Evolutionary conservation across 1,284 basidiomycete genomes (phyloP), one percentile per base, ranked within the genome.

Genomic region (Cutaneotrichosporon cutaneum): DNA sequence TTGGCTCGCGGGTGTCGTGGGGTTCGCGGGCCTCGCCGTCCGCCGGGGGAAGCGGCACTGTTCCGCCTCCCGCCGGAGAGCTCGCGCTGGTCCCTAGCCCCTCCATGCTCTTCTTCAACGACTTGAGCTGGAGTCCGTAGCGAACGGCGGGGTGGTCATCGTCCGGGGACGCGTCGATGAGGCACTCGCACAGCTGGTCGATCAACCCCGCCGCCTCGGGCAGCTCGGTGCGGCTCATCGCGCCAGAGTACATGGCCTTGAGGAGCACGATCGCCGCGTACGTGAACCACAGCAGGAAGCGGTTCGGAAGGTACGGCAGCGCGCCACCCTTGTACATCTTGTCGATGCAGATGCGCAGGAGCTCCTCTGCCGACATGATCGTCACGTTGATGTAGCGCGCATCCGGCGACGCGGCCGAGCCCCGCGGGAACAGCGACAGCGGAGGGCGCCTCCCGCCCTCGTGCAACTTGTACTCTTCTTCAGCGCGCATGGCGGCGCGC

Each of bases 231-330:
- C 75, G 69, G 7, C 76, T 60, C 74, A 80, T 78, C 0, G 79
- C 79, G n/a, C 78, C 78, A n/a, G 77, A 78, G 58, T 80, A 80
- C 14, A 79, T 61, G 3, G 74, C 74, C 62, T 79, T 78, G 44
- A 79, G 68, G 4, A 79, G 67, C 27, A 79, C 69, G 10, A 79
- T 75, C 5, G 77, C 75, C 0, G 72, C 77, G 60, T 78, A 79
- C 18, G 75, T 77, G 62, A 77, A 79, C 79, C 79, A 80, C 22
- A 79, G 61, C 11, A 79, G 61, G 59, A 75, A 76, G 16, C 79
- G 67, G 26, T 73, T 76, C 1, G 79, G 79, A 1, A 80, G 63
- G 54, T 72, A 80, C 6, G 74, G 73, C 32, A 80, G 60, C 18
- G 75, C 77, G 18, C 77, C 78, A 24, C 76, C 77, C 1, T 77